phyloP scores from a whole-genome alignment of 768 basidiomycete species.

The Boletus barrowsii region DNA sequence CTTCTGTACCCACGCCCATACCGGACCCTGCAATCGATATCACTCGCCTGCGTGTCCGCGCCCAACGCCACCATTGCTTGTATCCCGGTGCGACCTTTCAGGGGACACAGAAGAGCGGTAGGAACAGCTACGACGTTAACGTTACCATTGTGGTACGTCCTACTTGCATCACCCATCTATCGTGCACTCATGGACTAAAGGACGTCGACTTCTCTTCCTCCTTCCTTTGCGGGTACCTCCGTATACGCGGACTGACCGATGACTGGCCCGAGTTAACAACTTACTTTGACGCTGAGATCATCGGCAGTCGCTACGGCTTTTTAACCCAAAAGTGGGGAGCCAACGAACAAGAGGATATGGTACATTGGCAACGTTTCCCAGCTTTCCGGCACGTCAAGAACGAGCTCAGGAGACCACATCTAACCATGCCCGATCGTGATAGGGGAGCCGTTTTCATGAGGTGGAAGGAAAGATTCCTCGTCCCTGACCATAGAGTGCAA shows the following conservation, averaged over 20 bases:
- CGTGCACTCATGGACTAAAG: conserved; percentile 37
- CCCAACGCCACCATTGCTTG: conserved; percentile 71
- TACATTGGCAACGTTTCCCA: conserved; percentile 93
- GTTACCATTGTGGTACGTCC: conserved; percentile 84
- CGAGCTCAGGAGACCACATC: conserved; percentile 72
- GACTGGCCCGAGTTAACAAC: conserved; percentile 96
- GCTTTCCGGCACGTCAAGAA: conserved; percentile 79
- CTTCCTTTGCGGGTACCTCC: conserved; percentile 86
- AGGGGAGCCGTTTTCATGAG: conserved; percentile 89
- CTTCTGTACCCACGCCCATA: conserved; percentile 9
- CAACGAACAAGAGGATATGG: conserved; percentile 84
- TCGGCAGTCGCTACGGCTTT: conserved; percentile 88
- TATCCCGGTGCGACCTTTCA: conserved; percentile 87
- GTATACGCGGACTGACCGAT: conserved; percentile 88
- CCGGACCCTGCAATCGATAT: conserved; percentile 69
- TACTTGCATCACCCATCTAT: conserved; percentile 2
- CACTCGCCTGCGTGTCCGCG: conserved; percentile 69
- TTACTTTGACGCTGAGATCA: conserved; percentile 95
- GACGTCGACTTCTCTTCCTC: conserved; percentile 88
- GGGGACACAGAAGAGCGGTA: conserved; percentile 91
- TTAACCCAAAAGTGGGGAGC: conserved; percentile 90
- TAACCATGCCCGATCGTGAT: conserved; percentile 76
- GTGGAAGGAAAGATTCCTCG: conserved; percentile 95
- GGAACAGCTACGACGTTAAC: conserved; percentile 92
- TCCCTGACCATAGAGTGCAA: conserved; percentile 91